These are phyloP conservation scores for Coniferiporia weirii DNA, from an alignment of 1,284 basidiomycete species.

Conservation along the genomic window DNA sequence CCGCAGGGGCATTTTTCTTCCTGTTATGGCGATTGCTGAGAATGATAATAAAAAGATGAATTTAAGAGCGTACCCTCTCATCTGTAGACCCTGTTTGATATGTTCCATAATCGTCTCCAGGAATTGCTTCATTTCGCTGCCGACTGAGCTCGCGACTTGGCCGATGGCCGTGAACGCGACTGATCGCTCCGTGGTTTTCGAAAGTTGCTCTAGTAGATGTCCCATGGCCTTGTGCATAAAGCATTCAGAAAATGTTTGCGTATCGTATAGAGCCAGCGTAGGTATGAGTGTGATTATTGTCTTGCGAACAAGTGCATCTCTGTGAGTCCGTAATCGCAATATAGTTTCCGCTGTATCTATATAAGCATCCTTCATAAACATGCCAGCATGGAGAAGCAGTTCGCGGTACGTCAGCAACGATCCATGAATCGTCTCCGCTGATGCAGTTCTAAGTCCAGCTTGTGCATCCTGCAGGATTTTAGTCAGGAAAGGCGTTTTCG, in stretches of 20 bases:
- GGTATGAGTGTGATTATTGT: conserved; percentile 94
- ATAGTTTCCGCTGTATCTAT: conserved; percentile 89
- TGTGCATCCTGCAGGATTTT: conserved; percentile 90
- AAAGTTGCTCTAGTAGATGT: conserved; percentile 82
- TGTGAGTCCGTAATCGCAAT: conserved; percentile 81
- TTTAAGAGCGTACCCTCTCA: conserved; percentile 61
- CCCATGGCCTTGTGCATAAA: conserved; percentile 91
- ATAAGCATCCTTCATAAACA: conserved; percentile 94
- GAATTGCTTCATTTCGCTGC: conserved; percentile 94
- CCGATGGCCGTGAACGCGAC: conserved; percentile 68
- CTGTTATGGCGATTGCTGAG: conserved; percentile 34
- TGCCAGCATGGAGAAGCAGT: conserved; percentile 87
- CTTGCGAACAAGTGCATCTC: conserved; percentile 83
- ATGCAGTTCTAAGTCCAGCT: conserved; percentile 74
- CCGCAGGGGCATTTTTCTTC: conserved; percentile 89
- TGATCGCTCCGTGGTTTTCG: conserved; percentile 85
- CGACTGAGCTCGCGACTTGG: conserved; percentile 88
- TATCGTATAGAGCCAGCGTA: conserved; percentile 90
- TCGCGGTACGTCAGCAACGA: conserved; percentile 91
- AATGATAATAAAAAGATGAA: conserved; percentile 14
- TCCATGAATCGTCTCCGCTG: conserved; percentile 87
- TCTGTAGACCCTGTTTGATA: conserved; percentile 85
- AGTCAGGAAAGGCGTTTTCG: conserved; percentile 61
- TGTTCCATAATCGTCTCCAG: conserved; percentile 89
- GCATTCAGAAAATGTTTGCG: conserved; percentile 83